phyloP scores from a whole-genome alignment of 2,329 filamentous ascomycete species.

The Stromatinia cepivora region DNA sequence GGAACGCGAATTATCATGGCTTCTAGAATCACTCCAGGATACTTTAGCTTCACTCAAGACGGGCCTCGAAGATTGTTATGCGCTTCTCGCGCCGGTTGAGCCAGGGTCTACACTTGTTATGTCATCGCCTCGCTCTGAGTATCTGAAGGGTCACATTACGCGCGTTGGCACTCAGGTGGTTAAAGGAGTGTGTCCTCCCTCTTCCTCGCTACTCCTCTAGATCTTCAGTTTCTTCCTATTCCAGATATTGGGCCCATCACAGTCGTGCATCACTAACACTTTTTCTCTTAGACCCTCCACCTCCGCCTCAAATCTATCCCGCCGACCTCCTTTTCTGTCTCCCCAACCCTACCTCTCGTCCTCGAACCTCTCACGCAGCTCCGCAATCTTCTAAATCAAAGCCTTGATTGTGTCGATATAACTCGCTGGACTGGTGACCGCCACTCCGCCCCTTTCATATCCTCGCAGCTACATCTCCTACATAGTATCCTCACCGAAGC shows the following conservation, averaged over 20 bases:
- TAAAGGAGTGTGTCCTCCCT: slow-evolving; percentile 68
- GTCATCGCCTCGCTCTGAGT: slow-evolving; percentile 82
- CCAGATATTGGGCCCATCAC: too few species aligned
- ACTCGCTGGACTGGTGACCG: slow-evolving; percentile 71
- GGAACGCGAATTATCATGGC: slow-evolving; percentile 42
- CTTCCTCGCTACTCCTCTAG: neutral
- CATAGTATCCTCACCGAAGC: slow-evolving; percentile 56
- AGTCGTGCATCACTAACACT: neutral
- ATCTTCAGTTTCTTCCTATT: neutral
- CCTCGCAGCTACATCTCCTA: slow-evolving; percentile 57
- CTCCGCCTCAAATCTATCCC: slow-evolving; percentile 72
- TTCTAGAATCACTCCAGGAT: slow-evolving; percentile 42
- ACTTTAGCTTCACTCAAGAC: slow-evolving; percentile 37
- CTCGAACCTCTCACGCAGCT: slow-evolving; percentile 71
- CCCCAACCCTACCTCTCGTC: slow-evolving; percentile 50
- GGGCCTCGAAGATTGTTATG: slow-evolving; percentile 65
- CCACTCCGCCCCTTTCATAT: slow-evolving; percentile 53
- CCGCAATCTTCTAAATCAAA: slow-evolving; percentile 75
- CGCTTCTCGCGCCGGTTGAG: slow-evolving; percentile 80
- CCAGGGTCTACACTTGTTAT: slow-evolving; percentile 86
- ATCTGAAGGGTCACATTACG: slow-evolving; percentile 88
- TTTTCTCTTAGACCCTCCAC: slow-evolving; percentile 61
- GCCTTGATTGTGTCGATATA: slow-evolving; percentile 79
- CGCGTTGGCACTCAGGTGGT: slow-evolving; percentile 87
- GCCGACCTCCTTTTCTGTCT: slow-evolving; percentile 38